A percentile compares a stretch with the other conserved stretches of the same genome.
phyloP scores from a whole-genome alignment of 345 rosid species.

The Salix exigua region DNA sequence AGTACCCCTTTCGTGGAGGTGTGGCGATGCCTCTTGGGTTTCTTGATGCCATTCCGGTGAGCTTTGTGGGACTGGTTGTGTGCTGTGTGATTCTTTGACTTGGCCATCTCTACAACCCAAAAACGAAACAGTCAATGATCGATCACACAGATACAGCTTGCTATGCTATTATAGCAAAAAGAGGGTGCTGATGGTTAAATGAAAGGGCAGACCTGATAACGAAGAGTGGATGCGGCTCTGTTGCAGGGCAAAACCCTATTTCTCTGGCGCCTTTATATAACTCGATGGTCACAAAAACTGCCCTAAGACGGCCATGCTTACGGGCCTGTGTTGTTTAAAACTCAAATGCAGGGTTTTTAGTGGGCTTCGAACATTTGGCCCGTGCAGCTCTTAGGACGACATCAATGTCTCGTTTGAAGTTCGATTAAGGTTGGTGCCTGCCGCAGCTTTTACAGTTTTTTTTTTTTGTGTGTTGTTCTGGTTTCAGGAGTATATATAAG shows the following conservation, averaged over 20 bases:
- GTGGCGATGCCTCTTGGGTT: conserved; percentile 88
- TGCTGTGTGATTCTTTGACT: conserved; percentile 99
- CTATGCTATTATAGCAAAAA: not conserved
- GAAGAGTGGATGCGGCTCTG: not conserved
- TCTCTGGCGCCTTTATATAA: not conserved
- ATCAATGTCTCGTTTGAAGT: too few species aligned
- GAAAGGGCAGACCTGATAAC: not conserved
- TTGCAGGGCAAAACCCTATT: conserved; percentile 11
- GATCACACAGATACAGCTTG: not conserved
- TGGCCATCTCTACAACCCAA: conserved; percentile 67
- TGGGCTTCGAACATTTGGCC: not conserved
- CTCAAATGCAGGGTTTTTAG: not conserved
- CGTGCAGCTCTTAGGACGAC: not conserved
- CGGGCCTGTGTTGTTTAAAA: not conserved
- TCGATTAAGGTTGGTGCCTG: too few species aligned
- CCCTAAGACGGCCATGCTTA: not conserved
- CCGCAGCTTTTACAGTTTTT: too few species aligned
- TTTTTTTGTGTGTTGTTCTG: too few species aligned
- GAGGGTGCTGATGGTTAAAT: not conserved
- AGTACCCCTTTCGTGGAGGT: conserved; percentile 90
- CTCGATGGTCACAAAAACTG: not conserved
- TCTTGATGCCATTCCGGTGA: conserved; percentile 97
- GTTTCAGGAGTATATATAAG: too few species aligned
- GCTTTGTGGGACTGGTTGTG: conserved; percentile 98
- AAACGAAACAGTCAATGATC: not conserved